Conservation (phyloP, 1,284 basidiomycete genomes). For the Pseudozyma pruni region DNA sequence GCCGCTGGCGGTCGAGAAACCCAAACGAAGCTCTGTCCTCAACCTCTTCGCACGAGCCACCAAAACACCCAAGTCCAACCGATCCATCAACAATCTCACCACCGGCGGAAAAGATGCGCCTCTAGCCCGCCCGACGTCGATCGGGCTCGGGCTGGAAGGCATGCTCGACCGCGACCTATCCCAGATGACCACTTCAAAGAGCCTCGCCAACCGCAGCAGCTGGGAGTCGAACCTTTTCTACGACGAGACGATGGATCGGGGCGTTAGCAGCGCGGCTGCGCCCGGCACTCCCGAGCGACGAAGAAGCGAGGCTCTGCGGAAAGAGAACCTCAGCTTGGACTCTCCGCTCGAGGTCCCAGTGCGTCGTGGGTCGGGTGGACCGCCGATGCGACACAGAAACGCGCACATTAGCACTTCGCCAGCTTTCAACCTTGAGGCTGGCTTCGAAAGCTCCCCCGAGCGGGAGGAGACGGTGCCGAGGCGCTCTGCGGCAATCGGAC, state of each 20-base stretch:
- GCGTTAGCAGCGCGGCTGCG: conserved; percentile 15
- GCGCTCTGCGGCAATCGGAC: conserved; percentile 1
- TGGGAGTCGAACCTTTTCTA: conserved; percentile 57
- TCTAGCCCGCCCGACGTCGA: conserved; percentile 22
- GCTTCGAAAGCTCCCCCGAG: conserved; percentile 43
- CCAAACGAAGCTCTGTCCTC: conserved; percentile 26
- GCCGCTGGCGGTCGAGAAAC: conserved; percentile 31
- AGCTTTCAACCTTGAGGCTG: conserved; percentile 48
- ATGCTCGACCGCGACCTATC: conserved; percentile 38
- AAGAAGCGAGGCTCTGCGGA: conserved; percentile 12
- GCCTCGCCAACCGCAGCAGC: conserved; percentile 48
- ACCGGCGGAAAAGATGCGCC: conserved; percentile 1
- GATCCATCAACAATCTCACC: conserved; percentile 23
- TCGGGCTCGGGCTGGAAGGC: conserved; percentile 43
- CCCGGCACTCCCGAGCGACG: conserved; percentile 31
- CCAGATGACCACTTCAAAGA: conserved; percentile 42
- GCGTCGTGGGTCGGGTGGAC: conserved; percentile 29
- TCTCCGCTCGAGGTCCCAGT: conserved; percentile 48
- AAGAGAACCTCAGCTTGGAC: conserved; percentile 27
- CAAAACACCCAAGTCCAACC: conserved; percentile 15
- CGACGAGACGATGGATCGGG: conserved; percentile 35
- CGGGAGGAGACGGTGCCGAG: conserved; percentile 13
- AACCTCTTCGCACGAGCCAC: conserved; percentile 20
- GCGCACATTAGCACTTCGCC: conserved; percentile 58
- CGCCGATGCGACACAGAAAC: conserved; percentile 57